These are phyloP conservation scores for Thozetella sp. DNA, from an alignment of 495 filamentous ascomycete species.

Conservation along the genomic window DNA sequence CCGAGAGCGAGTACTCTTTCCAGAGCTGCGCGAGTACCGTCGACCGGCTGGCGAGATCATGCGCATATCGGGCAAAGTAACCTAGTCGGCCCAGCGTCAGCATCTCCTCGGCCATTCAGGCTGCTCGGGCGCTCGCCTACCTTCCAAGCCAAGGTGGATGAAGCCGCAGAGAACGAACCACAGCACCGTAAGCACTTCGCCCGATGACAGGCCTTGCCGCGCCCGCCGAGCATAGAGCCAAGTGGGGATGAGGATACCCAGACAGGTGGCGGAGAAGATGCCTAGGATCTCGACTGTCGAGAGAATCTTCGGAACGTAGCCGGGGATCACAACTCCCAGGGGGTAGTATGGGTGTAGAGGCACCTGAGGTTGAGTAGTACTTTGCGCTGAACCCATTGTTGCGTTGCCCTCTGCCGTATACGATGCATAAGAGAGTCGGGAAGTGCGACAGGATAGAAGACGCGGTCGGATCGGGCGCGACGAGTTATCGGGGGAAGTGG, in stretches of 20 bases:
- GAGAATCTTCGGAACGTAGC: constrained; percentile 49
- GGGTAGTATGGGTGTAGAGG: constrained; percentile 51
- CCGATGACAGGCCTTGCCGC: constrained; percentile 28
- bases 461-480: too few relatives aligned
- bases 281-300: constrained; percentile 36
- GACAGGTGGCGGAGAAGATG: constrained; percentile 39
- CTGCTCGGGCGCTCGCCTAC: constrained; percentile 8
- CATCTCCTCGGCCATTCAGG: too few relatives aligned
- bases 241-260: constrained; percentile 40
- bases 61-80: constrained; percentile 51
- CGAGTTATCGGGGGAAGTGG: too few relatives aligned
- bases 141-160: constrained; percentile 62
- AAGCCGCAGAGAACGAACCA: constrained; percentile 60
- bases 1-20: constrained; percentile 63
- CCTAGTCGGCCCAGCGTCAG: constrained; percentile 13
- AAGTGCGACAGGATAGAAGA: too few relatives aligned
- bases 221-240: constrained; percentile 30
- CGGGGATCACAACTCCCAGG: constrained; percentile 36
- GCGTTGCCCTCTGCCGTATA: too few relatives aligned
- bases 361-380: too few relatives aligned
- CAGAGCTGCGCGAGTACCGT: constrained; percentile 61
- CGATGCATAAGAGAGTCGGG: too few relatives aligned
- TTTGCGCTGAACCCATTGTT: too few relatives aligned
- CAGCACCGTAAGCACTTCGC: constrained; percentile 42
- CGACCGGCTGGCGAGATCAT: constrained; percentile 38